Evolutionary conservation across 1,284 basidiomycete species (phyloP), one percentile per base, ranked within the genome.

Genomic region (Naganishia sp.): DNA sequence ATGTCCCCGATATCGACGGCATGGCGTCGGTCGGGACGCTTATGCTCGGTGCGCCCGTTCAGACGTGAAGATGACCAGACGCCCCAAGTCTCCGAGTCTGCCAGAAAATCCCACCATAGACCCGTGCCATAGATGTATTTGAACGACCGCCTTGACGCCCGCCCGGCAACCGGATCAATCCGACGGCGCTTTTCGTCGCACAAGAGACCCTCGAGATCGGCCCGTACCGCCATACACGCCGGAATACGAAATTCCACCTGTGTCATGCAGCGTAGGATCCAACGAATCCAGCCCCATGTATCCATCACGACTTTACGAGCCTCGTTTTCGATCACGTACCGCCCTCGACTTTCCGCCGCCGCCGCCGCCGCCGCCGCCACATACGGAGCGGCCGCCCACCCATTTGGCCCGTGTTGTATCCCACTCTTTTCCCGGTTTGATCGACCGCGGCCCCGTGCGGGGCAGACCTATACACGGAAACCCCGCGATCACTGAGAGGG

Each of bases 1-100:
- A 42, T 21, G 23, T 50, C 6, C 18, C 56, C 6, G 58, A 51
- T 10, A 51, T 42, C 13, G 58, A 35, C 23, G 47, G 47, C 23
- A 42, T 31, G 35, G 13, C 58, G 15, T 61, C 58, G 2, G 21
- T 50, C 6, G 58, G 47, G 13, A 61, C 46, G 11, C 25, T 61
- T 10, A 51, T 61, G 58, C 58, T 61, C 3, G 58, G 58, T 1
- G 25, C 49, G 41, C 58, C 47, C n/a, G 47, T 61, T 31, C 49
- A 51, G 17, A 61, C 58, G 46, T 61, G 45, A 51, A 9, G 31
- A 2, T 17, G 39, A 25, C 47, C 15, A 18, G 9, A 10, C 6
- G 35, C 0, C 35, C 7, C 35, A 10, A 10, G 35, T n/a, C n/a
- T n/a, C n/a, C 35, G 2, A 9, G 7, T 39, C 13, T 6, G 13